Base-by-base conservation (phyloP, 1,139 yeast species). In the Blastobotrys elegans region DNA sequence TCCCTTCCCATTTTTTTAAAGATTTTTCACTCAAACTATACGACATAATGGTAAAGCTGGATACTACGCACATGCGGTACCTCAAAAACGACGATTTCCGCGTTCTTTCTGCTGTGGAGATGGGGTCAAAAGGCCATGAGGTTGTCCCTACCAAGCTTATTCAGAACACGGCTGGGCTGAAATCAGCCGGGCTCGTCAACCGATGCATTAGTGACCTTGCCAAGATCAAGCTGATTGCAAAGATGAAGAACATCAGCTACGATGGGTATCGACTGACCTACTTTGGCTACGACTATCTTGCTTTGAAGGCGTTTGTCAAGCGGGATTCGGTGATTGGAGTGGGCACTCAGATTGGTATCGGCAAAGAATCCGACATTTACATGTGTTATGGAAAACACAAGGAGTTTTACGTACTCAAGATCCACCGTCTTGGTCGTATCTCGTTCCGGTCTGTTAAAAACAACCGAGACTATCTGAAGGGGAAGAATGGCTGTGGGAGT, bases 321-420 rank as follows among this genome's bases (percentile, higher is more conserved):
- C 75, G 90, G 56, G 80, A 82, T 43, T 74, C 88, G 0, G 65
- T 92, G 8, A 82, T 82, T 58, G 84, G 94, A 2, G 79, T 92
- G 11, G 97, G 96, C 16, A 76, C 83, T 39, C 87, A 85, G 21
- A 89, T 92, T 58, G 98, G 98, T 49, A 96, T 94, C 44, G 98
- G 98, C 60, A 92, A 92, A 64, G 98, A 92, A 65, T 88, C 97
- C 3, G 98, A 92, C 68, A 90, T 92, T 59, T 89, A 84, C 64
- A 77, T 92, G n/a, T 90, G 86, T 1, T 82, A 85, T 50, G 92
- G 85, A 59, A 70, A 75, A 10, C 21, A 27, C 16, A 41, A 41
- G 31, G 21, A 10, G 10, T 18, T 33, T 10, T 18, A 30, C 34
- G 41, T 43, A n/a, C 66, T 94, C 62, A 92, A 92, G 67, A 84